Evolutionary conservation across 208 protist genomes (phyloP).

Genomic region (Entamoeba invadens): DNA sequence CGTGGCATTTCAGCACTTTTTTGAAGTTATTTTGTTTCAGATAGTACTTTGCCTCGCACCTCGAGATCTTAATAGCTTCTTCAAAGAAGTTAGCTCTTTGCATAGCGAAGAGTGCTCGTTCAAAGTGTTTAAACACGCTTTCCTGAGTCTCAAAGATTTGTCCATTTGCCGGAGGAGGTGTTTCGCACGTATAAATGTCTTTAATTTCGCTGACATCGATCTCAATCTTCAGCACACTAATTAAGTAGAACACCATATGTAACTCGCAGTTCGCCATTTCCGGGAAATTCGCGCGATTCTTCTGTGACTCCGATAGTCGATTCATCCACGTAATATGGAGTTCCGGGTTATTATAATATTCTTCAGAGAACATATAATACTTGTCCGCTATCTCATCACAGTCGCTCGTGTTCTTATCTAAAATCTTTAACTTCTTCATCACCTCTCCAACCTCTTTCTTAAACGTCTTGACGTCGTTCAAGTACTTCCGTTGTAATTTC

Average conservation of each 20-base stretch:
- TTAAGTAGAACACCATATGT: not conserved
- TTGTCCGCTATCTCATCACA: not conserved
- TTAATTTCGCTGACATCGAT: not conserved
- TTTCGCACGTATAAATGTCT: not conserved
- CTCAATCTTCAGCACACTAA: not conserved
- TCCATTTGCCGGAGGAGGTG: not conserved
- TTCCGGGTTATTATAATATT: not conserved
- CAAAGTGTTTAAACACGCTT: not conserved
- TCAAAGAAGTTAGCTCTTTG: not conserved
- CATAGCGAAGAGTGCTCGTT: not conserved
- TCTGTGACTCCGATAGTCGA: not conserved
- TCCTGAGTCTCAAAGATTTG: not conserved
- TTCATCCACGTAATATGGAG: not conserved
- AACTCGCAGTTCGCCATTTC: not conserved
- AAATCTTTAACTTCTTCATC: not conserved
- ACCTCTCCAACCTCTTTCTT: not conserved
- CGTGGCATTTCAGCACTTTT: not conserved
- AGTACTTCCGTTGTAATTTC: not conserved
- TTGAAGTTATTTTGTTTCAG: not conserved
- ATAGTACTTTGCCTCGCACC: not conserved
- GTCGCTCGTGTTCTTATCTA: not conserved
- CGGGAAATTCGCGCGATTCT: not conserved
- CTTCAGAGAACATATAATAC: not conserved
- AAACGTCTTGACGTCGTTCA: not conserved
- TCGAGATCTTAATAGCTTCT: not conserved